Base-by-base conservation (phyloP, 2,329 filamentous ascomycete genomes). In the Alternaria sp. region DNA sequence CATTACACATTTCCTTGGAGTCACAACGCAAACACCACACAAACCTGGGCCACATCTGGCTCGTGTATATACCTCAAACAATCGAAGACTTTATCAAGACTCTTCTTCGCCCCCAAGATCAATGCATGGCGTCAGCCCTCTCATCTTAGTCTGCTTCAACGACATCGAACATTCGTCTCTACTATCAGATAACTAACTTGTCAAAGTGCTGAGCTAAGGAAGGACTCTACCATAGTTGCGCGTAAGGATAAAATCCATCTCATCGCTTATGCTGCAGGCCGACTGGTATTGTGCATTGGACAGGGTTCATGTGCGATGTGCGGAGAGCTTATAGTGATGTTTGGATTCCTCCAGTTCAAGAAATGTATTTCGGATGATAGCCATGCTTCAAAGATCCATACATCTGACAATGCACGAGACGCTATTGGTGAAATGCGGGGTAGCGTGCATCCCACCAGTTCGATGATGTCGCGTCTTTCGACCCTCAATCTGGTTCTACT, bases 11-110 rank as follows among this genome's bases (percentile, higher is more conserved):
- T 74, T 71, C 66, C 62, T 69, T 70, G 61, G 47, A 65, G 61
- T 73, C 62, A 72, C 57, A 57, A 61, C 56, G 45, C 56, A 64
- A 67, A 60, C 58, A 69, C 62, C 46, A 32, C 54, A 47, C 57
- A 69, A 15, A 65, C 49, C 58, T 57, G 57, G 59, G 59, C 59
- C 57, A 21, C 61, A 50, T 59, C 25, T 49, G 59, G 43, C 65
- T 54, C 54, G 43, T 72, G 69, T 69, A 73, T 59, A 70, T 73
- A 62, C 32, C 52, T 66, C 46, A 57, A 59, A 51, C 61, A 64
- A 54, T 62, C 46, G 15, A 59, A 36, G 10, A 36, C 8, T 52
- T 40, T 15, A 32, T 32, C 28, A 32, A 32, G 28, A 32, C 12
- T 30, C 5, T 30, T 30, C 28, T 30, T 30, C 28, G 28, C 28